phyloP scores from a whole-genome alignment of 2,329 filamentous ascomycete species.

The Aureobasidium sp. region DNA sequence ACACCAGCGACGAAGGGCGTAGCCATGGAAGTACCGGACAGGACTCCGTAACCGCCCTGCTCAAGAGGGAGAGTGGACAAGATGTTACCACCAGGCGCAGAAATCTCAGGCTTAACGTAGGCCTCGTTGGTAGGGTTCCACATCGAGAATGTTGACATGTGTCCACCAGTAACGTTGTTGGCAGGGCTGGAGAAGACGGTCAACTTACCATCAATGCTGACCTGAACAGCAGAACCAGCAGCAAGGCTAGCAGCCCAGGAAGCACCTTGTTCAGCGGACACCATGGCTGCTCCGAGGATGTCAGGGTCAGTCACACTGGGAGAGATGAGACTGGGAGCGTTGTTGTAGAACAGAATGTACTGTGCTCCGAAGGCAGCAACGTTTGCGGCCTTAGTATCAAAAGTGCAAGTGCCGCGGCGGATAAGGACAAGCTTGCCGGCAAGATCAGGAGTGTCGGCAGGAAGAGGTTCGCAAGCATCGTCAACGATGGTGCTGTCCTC shows the following conservation, averaged over 20 bases:
- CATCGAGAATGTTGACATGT: conserved; percentile 46
- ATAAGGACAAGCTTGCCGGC: conserved; percentile 53
- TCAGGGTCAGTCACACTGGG: conserved; percentile 11
- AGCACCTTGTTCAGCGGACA: conserved; percentile 22
- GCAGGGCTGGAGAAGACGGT: conserved; percentile 16
- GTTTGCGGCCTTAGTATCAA: conserved; percentile 48
- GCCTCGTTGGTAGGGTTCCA: conserved; percentile 58
- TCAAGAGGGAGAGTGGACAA: conserved; percentile 49
- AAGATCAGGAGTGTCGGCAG: conserved; percentile 51
- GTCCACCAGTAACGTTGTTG: conserved; percentile 39
- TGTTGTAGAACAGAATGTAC: conserved; percentile 59
- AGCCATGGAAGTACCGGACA: conserved; percentile 55
- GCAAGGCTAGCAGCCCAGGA: conserved; percentile 20
- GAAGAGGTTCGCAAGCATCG: conserved; percentile 48
- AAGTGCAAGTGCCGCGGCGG: conserved; percentile 52
- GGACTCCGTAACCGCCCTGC: conserved; percentile 41
- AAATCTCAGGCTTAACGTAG: conserved; percentile 50
- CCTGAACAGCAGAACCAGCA: conserved; percentile 18
- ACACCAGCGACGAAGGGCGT: conserved; percentile 49
- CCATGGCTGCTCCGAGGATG: conserved; percentile 22
- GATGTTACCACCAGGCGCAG: conserved; percentile 52
- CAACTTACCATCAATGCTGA: conserved; percentile 21
- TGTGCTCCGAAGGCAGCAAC: conserved; percentile 50
- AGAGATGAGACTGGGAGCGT: conserved; percentile 9
- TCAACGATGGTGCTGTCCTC: conserved; percentile 43